Evolutionary conservation across 140 eudicot genomes (phyloP), one percentile per base, ranked within the genome.

Genomic region (Anethum foeniculum): DNA sequence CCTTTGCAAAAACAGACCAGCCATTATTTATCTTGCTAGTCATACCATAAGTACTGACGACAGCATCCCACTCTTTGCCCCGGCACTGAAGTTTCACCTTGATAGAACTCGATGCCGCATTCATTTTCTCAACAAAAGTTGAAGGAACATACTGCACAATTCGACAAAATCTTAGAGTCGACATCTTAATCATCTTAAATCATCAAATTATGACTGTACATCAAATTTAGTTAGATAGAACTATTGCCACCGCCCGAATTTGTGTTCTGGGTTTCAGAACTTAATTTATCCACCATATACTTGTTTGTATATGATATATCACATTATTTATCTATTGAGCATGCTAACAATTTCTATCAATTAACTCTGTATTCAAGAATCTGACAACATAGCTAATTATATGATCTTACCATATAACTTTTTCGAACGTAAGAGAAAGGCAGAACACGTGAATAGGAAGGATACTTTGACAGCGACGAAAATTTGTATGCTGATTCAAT

Each of bases 51-150:
- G 13, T 71, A 36, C 2, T 16, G 14, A 71, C 0, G 12, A 21
- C 51, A 34, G 49, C 49, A 14, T 71, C 41, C 44, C 48, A 71
- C 44, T 71, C 77, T 71, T 39, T 39, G 49, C 77, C 77, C 44
- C 14, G 25, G 16, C 21, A 71, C 49, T 71, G 27, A 71, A 71
- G 77, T 39, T 39, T 71, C 51, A 39, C 49, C 44, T 71, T 39
- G 49, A 5, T 36, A 3, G 49, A n/a, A 38, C 49, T 7, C 49
- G 43, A 11, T 30, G 13, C 21, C 11, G 16, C 11, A 19, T 71
- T 39, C 49, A 34, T 34, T 36, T 71, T 0, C 27, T 38, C 6
- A 2, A 16, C 28, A 38, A 71, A 71, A 34, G 12, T 71, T 38
- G 28, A 0, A 15, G 76, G 76, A 2, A 71, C 76, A 38, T 71